These are phyloP conservation scores for Penicillium sp. DNA, from an alignment of 2,329 filamentous ascomycete species.

Conservation along the genomic window DNA sequence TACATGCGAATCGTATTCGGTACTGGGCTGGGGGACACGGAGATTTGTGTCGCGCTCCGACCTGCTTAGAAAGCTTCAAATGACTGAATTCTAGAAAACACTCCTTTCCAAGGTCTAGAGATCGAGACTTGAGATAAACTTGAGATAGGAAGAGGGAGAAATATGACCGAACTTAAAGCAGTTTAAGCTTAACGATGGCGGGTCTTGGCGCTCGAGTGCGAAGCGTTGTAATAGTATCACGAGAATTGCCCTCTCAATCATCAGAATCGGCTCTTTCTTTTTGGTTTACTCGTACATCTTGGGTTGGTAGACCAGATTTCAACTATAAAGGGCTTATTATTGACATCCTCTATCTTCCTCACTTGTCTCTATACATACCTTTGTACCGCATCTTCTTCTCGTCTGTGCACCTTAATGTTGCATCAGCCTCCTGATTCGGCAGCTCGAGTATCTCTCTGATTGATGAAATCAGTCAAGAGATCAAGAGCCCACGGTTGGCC, in stretches of 20 bases:
- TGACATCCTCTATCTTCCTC: too few species aligned
- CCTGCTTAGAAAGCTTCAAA: not conserved
- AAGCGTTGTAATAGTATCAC: not conserved
- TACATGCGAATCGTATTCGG: not conserved
- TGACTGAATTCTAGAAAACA: not conserved
- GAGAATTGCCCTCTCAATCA: not conserved
- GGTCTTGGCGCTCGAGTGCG: not conserved
- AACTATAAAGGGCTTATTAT: too few species aligned
- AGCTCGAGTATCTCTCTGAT: not conserved
- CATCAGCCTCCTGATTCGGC: not conserved
- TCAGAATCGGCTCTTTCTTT: too few species aligned
- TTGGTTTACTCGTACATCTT: too few species aligned
- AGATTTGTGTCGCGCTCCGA: not conserved
- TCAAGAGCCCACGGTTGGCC: not conserved
- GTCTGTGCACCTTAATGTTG: not conserved
- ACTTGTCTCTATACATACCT: too few species aligned
- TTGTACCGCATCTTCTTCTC: not conserved
- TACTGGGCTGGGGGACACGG: not conserved
- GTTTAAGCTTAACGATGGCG: not conserved
- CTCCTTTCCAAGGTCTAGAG: not conserved
- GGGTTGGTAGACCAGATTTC: too few species aligned
- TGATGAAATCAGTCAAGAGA: constrained; percentile 15
- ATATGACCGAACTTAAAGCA: not conserved
- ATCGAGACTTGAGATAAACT: not conserved
- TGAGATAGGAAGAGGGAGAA: not conserved